Evolutionary conservation across 2,329 filamentous ascomycete genomes (phyloP), one percentile per base, ranked within the genome.

Genomic region (Sporothrix euskadiensis): DNA sequence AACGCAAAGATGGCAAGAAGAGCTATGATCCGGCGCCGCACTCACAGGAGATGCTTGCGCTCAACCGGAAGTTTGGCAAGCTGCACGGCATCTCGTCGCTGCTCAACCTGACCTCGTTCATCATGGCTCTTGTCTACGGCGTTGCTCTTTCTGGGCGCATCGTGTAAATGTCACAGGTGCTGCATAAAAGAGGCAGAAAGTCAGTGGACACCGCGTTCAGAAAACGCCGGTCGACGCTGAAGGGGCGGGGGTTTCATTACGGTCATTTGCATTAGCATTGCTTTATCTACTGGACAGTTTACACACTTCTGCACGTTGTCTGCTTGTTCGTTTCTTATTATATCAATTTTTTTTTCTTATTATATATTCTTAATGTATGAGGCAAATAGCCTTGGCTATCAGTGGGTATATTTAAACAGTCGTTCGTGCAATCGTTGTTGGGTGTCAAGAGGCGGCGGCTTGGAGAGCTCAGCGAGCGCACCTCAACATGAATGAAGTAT

Each of bases 1-100:
- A 95, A 85, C 94, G 91, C 75, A 90, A 91, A 78, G 95, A 98
- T 80, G 94, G 94, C 72, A 98, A 97, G 87, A 92, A 92, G 80
- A 93, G 90, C 81, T 92, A 92, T 79, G 94, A 97, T 76, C 84
- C 88, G 71, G 87, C 90, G 0, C 92, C 94, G 54, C 93, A 97
- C 79, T 96, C 92, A 5, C 86, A 90, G 77, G 93, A 95, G 83
- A 98, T 98, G 94, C 82, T 89, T 77, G 86, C 85, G 9, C 82
- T 97, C 78, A 97, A 95, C 85, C 92, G 90, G 83, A 86, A 85
- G 76, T 98, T 98, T 81, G 89, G 88, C 19, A 88, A 88, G 75
- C 82, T 97, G 73, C 96, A 99, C 81, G 93, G 94, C 6, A 83
- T 92, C 66, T 97, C 93, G 8, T 92, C 92, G 39, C 81, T 97